Evolutionary conservation across 331 rosid genomes (phyloP).

Genomic region (Malus hybrid): DNA sequence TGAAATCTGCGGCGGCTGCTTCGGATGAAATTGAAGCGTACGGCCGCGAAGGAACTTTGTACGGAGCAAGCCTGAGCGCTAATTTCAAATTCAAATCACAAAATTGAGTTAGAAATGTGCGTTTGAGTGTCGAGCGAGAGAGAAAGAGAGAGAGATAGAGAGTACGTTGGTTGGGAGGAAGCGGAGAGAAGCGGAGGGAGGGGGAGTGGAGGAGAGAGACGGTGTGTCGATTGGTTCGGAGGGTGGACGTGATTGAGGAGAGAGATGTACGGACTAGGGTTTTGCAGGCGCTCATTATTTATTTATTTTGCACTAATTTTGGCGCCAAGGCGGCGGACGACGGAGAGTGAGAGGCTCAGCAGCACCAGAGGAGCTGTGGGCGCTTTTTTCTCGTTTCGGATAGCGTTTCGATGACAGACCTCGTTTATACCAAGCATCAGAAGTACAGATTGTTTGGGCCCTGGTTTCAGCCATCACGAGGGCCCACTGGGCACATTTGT

Average conservation of each 20-base stretch:
- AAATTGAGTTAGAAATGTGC: not conserved
- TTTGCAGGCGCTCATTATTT: conserved; percentile 21
- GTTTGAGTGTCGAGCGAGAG: not conserved
- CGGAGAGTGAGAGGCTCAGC: not conserved
- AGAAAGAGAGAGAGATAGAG: not conserved
- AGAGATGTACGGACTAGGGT: conserved; percentile 22
- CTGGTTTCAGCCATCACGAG: too few species aligned
- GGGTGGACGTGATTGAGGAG: conserved; percentile 2
- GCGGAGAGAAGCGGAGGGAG: conserved; percentile 8
- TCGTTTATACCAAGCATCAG: too few species aligned
- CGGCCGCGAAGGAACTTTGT: conserved; percentile 15
- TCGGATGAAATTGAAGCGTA: conserved; percentile 29
- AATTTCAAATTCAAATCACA: not conserved
- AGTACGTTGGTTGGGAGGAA: conserved; percentile 9
- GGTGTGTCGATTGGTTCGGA: conserved; percentile 4
- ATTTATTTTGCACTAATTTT: not conserved
- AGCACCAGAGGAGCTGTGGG: not conserved
- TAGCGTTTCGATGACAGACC: too few species aligned
- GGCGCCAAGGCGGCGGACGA: conserved; percentile 9
- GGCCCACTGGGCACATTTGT: too few species aligned
- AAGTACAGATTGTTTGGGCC: too few species aligned
- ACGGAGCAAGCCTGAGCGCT: conserved; percentile 6
- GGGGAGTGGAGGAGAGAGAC: not conserved
- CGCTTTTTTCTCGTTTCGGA: not conserved
- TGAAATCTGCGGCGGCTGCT: not conserved